phyloP scores from a whole-genome alignment of 1,284 basidiomycete species.

The Meira miltonrushii region DNA sequence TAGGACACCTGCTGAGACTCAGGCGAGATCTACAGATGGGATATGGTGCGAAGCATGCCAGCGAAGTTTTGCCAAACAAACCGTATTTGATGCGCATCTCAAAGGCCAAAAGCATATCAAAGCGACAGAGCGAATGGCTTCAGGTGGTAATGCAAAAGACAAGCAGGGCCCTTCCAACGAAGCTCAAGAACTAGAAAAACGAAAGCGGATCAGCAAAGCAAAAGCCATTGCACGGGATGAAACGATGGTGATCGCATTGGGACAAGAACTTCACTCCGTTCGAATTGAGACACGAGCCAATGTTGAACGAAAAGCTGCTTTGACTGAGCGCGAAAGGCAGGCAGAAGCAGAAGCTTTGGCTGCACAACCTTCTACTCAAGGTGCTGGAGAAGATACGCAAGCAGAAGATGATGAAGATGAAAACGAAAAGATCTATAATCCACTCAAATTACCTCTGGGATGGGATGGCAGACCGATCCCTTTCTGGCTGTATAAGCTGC shows the following conservation, averaged over 20 bases:
- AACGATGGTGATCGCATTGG: constrained; percentile 26
- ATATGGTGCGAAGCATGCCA: constrained; percentile 96
- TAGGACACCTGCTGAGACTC: not conserved
- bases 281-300: constrained; percentile 71
- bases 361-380: constrained; percentile 63
- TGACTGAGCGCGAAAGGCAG: constrained; percentile 92
- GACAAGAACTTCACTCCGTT: constrained; percentile 13
- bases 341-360: constrained; percentile 71
- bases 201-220: constrained; percentile 21
- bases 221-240: constrained; percentile 42
- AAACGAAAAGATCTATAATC: constrained; percentile 81
- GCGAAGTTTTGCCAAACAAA: constrained; percentile 90
- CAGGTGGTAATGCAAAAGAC: constrained; percentile 18
- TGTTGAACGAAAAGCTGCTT: constrained; percentile 88
- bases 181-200: constrained; percentile 16
- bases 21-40: constrained; percentile 56
- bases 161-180: not conserved
- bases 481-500: constrained; percentile 97
- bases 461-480: constrained; percentile 99
- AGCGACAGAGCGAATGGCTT: constrained; percentile 68
- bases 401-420: constrained; percentile 54
- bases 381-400: constrained; percentile 52
- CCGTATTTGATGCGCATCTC: constrained; percentile 93
- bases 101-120: constrained; percentile 93
- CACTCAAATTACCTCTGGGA: constrained; percentile 89